Percentiles rank a stretch among this genome's conserved stretches.
phyloP scores from a whole-genome alignment of 1,284 basidiomycete genomes.

The Rhodotorula sp. region DNA sequence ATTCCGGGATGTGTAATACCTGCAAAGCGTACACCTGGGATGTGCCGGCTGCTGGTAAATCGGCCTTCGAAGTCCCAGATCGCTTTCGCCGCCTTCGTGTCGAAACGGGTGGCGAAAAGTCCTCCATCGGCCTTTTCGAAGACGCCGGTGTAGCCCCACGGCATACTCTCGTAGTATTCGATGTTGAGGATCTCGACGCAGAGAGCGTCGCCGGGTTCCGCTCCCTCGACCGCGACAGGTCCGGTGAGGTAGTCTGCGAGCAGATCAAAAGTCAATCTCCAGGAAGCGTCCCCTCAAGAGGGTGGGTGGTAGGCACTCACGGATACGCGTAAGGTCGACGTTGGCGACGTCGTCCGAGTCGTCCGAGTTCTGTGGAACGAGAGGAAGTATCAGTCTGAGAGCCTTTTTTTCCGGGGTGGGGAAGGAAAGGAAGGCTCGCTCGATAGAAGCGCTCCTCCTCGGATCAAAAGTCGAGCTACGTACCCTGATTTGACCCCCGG shows the following conservation, averaged over 20 bases:
- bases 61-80: conserved; percentile 76
- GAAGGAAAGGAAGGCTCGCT: background rate
- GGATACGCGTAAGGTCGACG: conserved; percentile 64
- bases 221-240: conserved; percentile 68
- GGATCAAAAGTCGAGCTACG: background rate
- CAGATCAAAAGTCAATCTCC: background rate
- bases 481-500: conserved; percentile 45
- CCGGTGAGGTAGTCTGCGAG: conserved; percentile 65
- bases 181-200: conserved; percentile 76
- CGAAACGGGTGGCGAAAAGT: conserved; percentile 67
- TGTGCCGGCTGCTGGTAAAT: conserved; percentile 68
- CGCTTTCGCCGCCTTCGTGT: conserved; percentile 68
- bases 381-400: background rate
- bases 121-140: conserved; percentile 75
- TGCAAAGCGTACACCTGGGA: conserved; percentile 74
- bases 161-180: conserved; percentile 68
- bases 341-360: conserved; percentile 62
- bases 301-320: background rate
- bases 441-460: no score
- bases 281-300: background rate
- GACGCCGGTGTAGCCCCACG: conserved; percentile 67
- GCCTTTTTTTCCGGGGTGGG: background rate
- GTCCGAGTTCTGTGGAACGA: conserved; percentile 11
- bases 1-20: conserved; percentile 65
- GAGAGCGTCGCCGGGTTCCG: conserved; percentile 73